Base-by-base conservation (phyloP, 2,329 filamentous ascomycete genomes). In the Colletotrichum sp. region DNA sequence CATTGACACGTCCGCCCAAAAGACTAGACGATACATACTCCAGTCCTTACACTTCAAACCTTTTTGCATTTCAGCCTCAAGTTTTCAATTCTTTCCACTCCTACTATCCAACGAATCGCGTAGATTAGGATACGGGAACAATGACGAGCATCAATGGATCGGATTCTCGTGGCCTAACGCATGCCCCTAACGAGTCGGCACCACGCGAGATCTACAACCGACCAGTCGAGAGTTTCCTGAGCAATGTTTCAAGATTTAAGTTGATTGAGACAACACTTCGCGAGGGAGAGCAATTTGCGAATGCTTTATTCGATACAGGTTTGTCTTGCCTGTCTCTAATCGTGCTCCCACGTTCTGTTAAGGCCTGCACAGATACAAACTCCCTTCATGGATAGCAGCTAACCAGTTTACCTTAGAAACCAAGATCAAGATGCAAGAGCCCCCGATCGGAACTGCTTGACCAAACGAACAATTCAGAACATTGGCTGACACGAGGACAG, bases 281-380 rank as follows among this genome's bases (percentile, higher is more conserved):
- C 85, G 95, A 96, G 87, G 94, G 96, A 83, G 96, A 98, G 87
- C 95, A 98, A 80, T 92, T 93, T 80, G 93, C 93, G 85, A 95
- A 93, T 84, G 92, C 93, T 80, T 93, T 92, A 87, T 97, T 96
- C 84, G 92, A 94, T 82, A 95, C 93, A 64, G 90, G 36, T 66
- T 44, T 11, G 63, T 65, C 25, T 27, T 19, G 25, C 19, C 13
- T 60, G 52, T 6, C n/a, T 3, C 22, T 36, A 13, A 36, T 16
- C 13, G 15, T 36, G 15, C 34, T 36, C 34, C 34, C 13, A 36
- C 13, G 7, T 36, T 16, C 34, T 36, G 34, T 16, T 13, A 36
- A 36, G 34, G 34, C 34, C 34, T 36, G 7, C 15, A 16, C 13
- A 1, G 15, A 8, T 16, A 8, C 34, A 39, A 16, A 39, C 0